These are phyloP conservation scores for Hericium erinaceus DNA, from an alignment of 768 basidiomycete species.

Conservation along the genomic window DNA sequence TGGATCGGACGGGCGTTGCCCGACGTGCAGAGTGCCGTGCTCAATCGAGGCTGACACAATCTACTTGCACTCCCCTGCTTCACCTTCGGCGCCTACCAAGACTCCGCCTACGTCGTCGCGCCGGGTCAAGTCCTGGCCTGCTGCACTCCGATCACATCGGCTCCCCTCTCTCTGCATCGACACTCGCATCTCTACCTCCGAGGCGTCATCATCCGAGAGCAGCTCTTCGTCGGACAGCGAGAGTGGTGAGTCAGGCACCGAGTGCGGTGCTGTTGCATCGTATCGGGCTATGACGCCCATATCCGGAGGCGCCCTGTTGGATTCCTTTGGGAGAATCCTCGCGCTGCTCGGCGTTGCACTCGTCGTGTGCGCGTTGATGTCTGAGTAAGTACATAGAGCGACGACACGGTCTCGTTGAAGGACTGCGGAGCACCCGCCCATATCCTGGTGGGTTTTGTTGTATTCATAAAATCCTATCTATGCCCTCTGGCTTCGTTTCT, in stretches of 20 bases:
- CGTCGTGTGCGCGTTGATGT: conserved; percentile 12
- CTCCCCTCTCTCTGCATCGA: neutral
- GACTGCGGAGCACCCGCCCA: no score
- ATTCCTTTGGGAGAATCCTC: conserved; percentile 12
- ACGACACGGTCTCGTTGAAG: no score
- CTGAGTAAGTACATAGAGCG: neutral
- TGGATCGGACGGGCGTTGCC: conserved; percentile 14
- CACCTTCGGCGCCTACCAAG: neutral
- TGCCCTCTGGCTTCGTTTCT: neutral
- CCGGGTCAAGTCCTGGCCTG: neutral
- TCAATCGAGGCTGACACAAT: conserved; percentile 13
- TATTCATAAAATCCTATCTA: neutral
- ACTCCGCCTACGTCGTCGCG: neutral
- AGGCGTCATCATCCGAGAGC: neutral
- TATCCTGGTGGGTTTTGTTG: neutral
- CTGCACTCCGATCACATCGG: neutral
- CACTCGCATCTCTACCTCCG: neutral
- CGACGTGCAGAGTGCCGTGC: conserved; percentile 13
- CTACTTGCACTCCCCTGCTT: conserved; percentile 9
- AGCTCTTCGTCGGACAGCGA: conserved; percentile 13
- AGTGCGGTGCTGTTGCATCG: conserved; percentile 2
- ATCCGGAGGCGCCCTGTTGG: conserved; percentile 8
- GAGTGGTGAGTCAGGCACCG: neutral
- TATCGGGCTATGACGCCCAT: conserved; percentile 4
- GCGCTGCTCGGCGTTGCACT: conserved; percentile 12